Evolutionary conservation across 2,329 filamentous ascomycete genomes (phyloP), one percentile per base, ranked within the genome.

Genomic region (Calonectria montana): DNA sequence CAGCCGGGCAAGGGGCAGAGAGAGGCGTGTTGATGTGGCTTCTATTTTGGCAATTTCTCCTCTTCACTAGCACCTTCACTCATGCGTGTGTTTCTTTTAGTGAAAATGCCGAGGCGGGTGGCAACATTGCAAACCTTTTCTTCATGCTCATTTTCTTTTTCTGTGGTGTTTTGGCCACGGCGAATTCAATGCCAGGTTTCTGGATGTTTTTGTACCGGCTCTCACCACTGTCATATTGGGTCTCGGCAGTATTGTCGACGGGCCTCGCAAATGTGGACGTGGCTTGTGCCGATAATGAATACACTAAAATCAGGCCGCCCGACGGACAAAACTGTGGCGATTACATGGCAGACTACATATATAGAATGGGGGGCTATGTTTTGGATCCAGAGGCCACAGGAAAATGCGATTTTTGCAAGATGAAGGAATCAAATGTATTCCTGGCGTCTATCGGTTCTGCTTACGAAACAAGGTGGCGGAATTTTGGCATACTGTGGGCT

Each of bases 191-290:
- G 39, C 91, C 91, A 1, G 90, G 91, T 13, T 88, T 89, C 73
- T 82, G 73, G 74, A 72, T 76, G 15, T 74, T 75, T 12, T 39
- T 76, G 62, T 96, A 96, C 84, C 90, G 92, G 62, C 84, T 94
- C 47, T 95, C 92, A 0, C 94, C 95, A 0, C 93, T 97, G 78
- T 95, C 93, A 0, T 97, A 97, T 81, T 86, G 96, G 31, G 90
- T 96, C 47, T 88, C 89, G 16, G 93, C 92, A 31, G 91, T 97
- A 85, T 82, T 96, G 1, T 88, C 92, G 0, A 89, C 89, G 1
- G 94, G 90, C 8, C 84, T 97, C 8, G 93, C 93, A 57, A 91
- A 93, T 78, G 90, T 89, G 0, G 64, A 83, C 0, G 91, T 96
- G 53, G 75, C 81, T 0, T 97, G 95, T 82, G 90, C 93, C 0